Conservation (phyloP, 2,329 filamentous ascomycete species). For the Fusarium dlaminii region DNA sequence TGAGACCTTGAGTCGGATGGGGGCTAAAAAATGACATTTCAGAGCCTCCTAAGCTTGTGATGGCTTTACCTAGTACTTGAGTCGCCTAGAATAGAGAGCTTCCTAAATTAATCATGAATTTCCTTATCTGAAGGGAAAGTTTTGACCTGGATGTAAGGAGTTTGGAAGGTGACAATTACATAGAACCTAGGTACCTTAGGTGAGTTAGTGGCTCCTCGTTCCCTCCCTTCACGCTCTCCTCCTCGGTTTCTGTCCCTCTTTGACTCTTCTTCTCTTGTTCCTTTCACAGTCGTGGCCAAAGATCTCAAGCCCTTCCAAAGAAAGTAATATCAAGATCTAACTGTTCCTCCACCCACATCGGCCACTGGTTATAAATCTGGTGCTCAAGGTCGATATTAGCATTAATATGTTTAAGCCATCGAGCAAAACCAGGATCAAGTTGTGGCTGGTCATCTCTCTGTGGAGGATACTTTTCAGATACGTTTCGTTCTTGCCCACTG, state of each 20-base stretch:
- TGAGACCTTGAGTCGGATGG: neutral
- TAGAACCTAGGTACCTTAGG: neutral
- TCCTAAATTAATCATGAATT: neutral
- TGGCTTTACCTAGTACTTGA: neutral
- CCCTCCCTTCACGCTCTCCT: neutral
- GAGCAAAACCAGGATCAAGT: slow-evolving; percentile 55
- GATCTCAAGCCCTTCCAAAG: slow-evolving; percentile 50
- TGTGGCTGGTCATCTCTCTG: slow-evolving; percentile 25
- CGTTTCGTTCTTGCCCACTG: slow-evolving; percentile 53
- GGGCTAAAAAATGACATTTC: neutral
- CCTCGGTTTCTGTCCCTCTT: neutral
- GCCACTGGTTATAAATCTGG: slow-evolving; percentile 61
- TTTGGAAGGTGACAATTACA: neutral
- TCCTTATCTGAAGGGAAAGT: neutral
- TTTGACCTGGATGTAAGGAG: neutral
- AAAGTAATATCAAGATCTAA: slow-evolving; percentile 56
- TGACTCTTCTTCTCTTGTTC: neutral
- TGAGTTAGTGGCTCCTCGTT: neutral
- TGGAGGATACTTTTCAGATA: slow-evolving; percentile 45
- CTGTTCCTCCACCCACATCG: slow-evolving; percentile 63
- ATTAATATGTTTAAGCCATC: slow-evolving; percentile 64
- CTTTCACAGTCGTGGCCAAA: neutral
- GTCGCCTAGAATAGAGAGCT: neutral
- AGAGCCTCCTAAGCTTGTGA: neutral
- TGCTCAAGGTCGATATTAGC: slow-evolving; percentile 56